Conservation (phyloP, 192 early-diverging fungal genomes). For the Gryganskiella cystojenkinii region DNA sequence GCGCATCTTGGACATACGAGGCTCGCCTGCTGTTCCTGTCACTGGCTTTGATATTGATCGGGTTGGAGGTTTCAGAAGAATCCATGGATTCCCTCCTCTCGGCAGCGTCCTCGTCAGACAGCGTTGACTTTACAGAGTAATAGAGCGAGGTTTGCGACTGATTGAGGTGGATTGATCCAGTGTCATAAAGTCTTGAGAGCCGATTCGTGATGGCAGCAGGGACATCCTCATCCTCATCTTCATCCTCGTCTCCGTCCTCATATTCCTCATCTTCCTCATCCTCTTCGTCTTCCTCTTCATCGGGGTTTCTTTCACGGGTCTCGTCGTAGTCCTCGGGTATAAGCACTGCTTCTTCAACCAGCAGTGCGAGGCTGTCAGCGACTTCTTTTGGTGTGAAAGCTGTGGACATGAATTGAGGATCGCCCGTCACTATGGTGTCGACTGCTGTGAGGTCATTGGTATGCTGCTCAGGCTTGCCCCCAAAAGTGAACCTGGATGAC, state of each 20-base stretch:
- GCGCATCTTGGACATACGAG: slow-evolving; percentile 29
- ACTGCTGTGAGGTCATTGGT: too few species aligned
- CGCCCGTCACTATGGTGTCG: too few species aligned
- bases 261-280: slow-evolving; percentile 21
- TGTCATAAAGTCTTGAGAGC: slow-evolving; percentile 36
- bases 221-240: slow-evolving; percentile 39
- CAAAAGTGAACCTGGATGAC: background rate
- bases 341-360: background rate
- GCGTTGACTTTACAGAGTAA: slow-evolving; percentile 37
- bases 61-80: background rate
- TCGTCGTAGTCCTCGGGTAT: background rate
- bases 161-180: slow-evolving; percentile 34
- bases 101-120: slow-evolving; percentile 26
- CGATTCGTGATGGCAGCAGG: slow-evolving; percentile 26
- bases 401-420: too few species aligned
- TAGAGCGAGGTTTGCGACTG: slow-evolving; percentile 46
- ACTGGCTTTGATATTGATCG: too few species aligned
- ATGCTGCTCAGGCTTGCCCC: background rate
- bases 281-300: slow-evolving; percentile 5
- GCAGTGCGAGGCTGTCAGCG: too few species aligned
- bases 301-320: too few species aligned
- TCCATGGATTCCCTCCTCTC: slow-evolving; percentile 8
- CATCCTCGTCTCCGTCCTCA: slow-evolving; percentile 23
- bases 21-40: slow-evolving; percentile 3
- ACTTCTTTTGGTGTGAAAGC: too few species aligned